phyloP scores from a whole-genome alignment of 345 rosid genomes.

The Brassica nigra region DNA sequence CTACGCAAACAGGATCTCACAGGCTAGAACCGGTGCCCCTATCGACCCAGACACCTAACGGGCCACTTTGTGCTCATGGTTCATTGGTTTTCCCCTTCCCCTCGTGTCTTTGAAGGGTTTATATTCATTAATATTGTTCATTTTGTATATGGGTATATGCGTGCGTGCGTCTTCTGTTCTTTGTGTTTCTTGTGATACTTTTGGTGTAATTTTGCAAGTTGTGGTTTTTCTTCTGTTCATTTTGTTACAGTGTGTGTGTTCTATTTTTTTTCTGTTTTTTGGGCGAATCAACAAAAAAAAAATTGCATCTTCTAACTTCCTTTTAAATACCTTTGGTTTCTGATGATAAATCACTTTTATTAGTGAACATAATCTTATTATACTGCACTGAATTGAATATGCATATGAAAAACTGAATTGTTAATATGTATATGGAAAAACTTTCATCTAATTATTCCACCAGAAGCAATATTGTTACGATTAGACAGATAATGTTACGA shows the following conservation, averaged over 20 bases:
- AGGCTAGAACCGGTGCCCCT: conserved; percentile 85
- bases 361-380: background rate
- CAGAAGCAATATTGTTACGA: background rate
- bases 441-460: background rate
- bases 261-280: background rate
- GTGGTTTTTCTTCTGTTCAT: background rate
- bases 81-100: conserved; percentile 10
- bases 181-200: background rate
- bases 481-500: too few relatives aligned
- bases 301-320: background rate
- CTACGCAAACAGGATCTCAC: conserved; percentile 95
- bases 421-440: background rate
- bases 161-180: background rate
- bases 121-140: conserved; percentile 37
- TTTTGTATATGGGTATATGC: conserved; percentile 36
- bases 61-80: conserved; percentile 9
- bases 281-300: background rate
- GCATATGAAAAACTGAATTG: background rate
- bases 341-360: background rate
- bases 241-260: conserved; percentile 10
- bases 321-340: background rate
- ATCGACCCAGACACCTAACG: conserved; percentile 45
- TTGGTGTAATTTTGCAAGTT: conserved; percentile 30
- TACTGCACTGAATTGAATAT: background rate
- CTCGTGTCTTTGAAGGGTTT: conserved; percentile 20